Percentiles rank a stretch among this genome's conserved stretches.
Evolutionary conservation across 2,329 filamentous ascomycete species (phyloP).

Genomic region (Cercospora sp.): DNA sequence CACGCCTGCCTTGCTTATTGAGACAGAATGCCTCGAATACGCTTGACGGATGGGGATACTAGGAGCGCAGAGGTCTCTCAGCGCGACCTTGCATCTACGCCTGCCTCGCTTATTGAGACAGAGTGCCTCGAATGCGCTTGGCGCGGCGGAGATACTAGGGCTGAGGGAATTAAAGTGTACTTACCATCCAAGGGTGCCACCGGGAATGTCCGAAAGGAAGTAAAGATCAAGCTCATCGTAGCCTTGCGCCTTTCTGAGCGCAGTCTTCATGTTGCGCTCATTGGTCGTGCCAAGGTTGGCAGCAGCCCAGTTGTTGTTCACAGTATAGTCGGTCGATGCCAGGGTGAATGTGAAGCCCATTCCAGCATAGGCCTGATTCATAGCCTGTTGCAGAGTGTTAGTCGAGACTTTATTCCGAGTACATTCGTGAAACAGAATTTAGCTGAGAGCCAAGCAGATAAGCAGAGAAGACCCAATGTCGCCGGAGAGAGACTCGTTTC

Average conservation of each 20-base stretch:
- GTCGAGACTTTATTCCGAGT: neutral
- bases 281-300: slow-evolving; percentile 44
- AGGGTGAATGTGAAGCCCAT: slow-evolving; percentile 45
- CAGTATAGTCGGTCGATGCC: slow-evolving; percentile 48
- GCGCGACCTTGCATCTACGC: neutral
- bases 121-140: neutral
- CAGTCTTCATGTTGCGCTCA: slow-evolving; percentile 49
- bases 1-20: neutral
- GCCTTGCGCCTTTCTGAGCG: slow-evolving; percentile 50
- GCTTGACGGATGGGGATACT: too few relatives aligned
- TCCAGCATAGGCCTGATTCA: slow-evolving; percentile 40
- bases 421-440: neutral
- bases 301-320: slow-evolving; percentile 55
- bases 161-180: neutral
- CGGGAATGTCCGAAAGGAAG: slow-evolving; percentile 53
- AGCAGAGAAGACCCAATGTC: neutral
- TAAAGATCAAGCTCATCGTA: slow-evolving; percentile 58
- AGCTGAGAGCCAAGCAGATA: neutral
- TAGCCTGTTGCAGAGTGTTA: neutral
- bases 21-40: neutral
- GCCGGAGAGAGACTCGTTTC: neutral
- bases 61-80: too few relatives aligned
- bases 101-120: neutral
- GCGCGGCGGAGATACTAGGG: neutral
- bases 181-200: slow-evolving; percentile 22